Evolutionary conservation across 2,329 filamentous ascomycete genomes (phyloP).

Genomic region (Aspergillus sp.): DNA sequence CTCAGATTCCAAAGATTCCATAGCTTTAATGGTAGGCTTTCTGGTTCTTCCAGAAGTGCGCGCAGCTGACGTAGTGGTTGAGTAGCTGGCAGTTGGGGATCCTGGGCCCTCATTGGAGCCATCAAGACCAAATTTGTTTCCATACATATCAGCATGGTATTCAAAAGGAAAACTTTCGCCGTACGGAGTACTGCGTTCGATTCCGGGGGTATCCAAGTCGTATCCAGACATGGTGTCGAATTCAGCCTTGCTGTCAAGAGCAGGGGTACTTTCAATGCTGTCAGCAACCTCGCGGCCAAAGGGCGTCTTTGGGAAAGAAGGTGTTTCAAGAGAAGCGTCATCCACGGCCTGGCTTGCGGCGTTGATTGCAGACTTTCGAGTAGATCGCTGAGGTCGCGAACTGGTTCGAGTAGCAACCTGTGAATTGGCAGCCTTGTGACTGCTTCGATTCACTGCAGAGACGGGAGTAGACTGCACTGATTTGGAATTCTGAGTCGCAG

Average conservation of each 20-base stretch:
- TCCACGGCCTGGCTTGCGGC: not conserved
- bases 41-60: slow-evolving; percentile 22
- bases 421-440: not conserved
- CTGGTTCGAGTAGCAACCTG: slow-evolving; percentile 1
- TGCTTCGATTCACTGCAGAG: not conserved
- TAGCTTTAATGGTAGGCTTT: slow-evolving; percentile 25
- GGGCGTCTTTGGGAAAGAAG: not conserved
- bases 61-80: slow-evolving; percentile 19
- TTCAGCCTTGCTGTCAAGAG: slow-evolving; percentile 12
- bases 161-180: slow-evolving; percentile 21
- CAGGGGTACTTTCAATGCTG: slow-evolving; percentile 14
- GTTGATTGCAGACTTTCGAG: not conserved
- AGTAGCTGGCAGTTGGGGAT: slow-evolving; percentile 22
- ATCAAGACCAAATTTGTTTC: slow-evolving; percentile 25
- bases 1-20: slow-evolving; percentile 25
- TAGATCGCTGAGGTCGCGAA: slow-evolving; percentile 1
- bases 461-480: slow-evolving; percentile 3
- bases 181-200: not conserved
- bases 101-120: slow-evolving; percentile 21
- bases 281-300: slow-evolving; percentile 15
- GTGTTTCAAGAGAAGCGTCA: slow-evolving; percentile 8
- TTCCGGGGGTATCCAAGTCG: not conserved
- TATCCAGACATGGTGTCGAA: not conserved
- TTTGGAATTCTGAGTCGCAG: not conserved
- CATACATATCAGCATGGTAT: slow-evolving; percentile 25